phyloP scores from a whole-genome alignment of 2,329 filamentous ascomycete species.

The Beauveria caledonica region DNA sequence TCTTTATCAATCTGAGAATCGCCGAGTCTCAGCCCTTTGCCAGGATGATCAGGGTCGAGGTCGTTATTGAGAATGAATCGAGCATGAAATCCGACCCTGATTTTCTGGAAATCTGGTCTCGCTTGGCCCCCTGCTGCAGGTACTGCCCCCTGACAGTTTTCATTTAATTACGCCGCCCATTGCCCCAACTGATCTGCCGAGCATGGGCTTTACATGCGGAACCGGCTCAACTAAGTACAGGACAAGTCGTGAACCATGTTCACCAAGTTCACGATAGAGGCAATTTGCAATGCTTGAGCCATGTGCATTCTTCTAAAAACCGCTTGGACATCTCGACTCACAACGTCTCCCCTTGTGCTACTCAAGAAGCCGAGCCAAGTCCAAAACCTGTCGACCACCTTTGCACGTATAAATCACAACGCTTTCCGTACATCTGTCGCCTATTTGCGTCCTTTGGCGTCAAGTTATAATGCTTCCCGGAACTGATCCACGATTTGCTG shows the following conservation, averaged over 20 bases:
- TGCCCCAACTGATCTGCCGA: too few relatives aligned
- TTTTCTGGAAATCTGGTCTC: not conserved
- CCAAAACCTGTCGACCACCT: too few relatives aligned
- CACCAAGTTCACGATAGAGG: too few relatives aligned
- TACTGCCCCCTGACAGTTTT: too few relatives aligned
- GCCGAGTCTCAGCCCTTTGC: not conserved
- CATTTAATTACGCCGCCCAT: too few relatives aligned
- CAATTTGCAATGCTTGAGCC: not conserved
- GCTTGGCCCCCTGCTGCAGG: not conserved
- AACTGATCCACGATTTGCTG: constrained; percentile 57
- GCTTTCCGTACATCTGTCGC: too few relatives aligned
- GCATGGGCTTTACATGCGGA: too few relatives aligned
- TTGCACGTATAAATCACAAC: too few relatives aligned
- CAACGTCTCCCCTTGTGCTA: too few relatives aligned
- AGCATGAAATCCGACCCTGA: not conserved
- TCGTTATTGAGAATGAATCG: not conserved
- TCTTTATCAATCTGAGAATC: not conserved
- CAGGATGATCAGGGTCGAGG: not conserved
- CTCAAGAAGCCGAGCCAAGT: too few relatives aligned
- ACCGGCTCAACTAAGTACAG: not conserved
- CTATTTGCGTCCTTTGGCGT: not conserved
- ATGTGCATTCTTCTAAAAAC: not conserved
- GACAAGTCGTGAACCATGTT: not conserved
- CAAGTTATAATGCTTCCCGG: constrained; percentile 27
- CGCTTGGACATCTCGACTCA: too few relatives aligned